Evolutionary conservation across 352 stramenopile species (phyloP), one percentile per base, ranked within the genome.

Genomic region (Globisporangium uncinulatum): DNA sequence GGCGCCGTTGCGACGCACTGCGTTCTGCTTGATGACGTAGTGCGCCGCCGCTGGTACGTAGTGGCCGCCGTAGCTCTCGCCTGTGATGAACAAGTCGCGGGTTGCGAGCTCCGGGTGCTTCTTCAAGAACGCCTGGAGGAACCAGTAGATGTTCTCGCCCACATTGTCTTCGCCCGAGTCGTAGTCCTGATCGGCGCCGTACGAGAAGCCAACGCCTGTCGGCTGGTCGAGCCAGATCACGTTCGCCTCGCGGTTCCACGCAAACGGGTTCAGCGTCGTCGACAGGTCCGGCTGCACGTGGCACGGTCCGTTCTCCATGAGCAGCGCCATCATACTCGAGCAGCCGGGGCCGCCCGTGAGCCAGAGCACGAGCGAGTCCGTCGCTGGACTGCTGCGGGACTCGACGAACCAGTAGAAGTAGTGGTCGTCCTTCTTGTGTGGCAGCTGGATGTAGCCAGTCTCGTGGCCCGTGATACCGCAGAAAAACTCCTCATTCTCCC

Each of bases 391-490:
- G 32, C 57, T 44, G 14, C 59, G 57, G 9, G 69, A 76, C 54
- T 77, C 63, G 36, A 77, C 66, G 53, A 69, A 73, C 68, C 69
- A 76, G 47, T 76, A 76, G 42, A 76, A 76, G 57, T 76, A 76
- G 43, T 76, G 53, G 51, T 76, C 69, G 49, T 76, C 68, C 47
- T 74, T 52, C 57, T 73, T 73, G 66, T 71, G 65, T 1, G 66
- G 51, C 32, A 73, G 52, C 49, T 69, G 66, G 21, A 73, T 69
- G 65, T 73, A 72, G 9, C 66, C 66, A 1, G 66, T 57, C 14
- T 73, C 54, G 51, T 72, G 58, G 34, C 47, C 47, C 4, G 54
- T 59, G 50, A 65, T 59, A 15, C 56, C 61, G 32, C 64, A 71
- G 43, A 48, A 48, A 52, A 71, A 68, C 4, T 43, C 5, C 2